Percentiles rank a stretch among this genome's conserved stretches.
Evolutionary conservation across 2,329 filamentous ascomycete species (phyloP).

Genomic region (Aureobasidium lini): DNA sequence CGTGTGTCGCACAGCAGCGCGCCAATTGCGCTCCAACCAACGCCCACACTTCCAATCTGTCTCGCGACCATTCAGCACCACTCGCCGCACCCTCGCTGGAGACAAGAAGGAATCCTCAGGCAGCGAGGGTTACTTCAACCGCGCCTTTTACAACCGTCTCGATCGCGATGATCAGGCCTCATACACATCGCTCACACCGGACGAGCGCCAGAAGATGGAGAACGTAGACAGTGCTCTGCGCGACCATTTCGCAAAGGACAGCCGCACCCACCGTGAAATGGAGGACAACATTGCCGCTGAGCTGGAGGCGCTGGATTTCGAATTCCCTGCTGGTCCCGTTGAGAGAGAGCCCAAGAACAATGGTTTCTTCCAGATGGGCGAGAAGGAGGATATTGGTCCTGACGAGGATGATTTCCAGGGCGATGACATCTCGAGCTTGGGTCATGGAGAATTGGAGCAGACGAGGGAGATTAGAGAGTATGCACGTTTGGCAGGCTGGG

Average conservation of each 20-base stretch:
- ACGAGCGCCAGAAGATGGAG: conserved; percentile 16
- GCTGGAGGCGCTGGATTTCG: conserved; percentile 13
- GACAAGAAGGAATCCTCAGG: conserved; percentile 1
- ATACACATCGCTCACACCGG: conserved; percentile 16
- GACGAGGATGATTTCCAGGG: conserved; percentile 57
- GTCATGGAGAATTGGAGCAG: conserved; percentile 79
- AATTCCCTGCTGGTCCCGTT: conserved; percentile 6
- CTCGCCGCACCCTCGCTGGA: background rate
- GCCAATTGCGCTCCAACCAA: background rate
- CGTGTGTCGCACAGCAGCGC: conserved; percentile 1
- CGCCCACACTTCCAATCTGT: background rate
- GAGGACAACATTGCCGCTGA: conserved; percentile 11
- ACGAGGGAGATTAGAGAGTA: conserved; percentile 86
- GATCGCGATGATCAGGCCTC: conserved; percentile 14
- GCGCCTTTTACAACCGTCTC: conserved; percentile 15
- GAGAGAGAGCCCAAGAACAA: conserved; percentile 11
- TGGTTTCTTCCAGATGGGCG: conserved; percentile 20
- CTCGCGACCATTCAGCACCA: conserved; percentile 6
- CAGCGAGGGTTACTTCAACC: conserved; percentile 16
- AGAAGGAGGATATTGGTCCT: conserved; percentile 23
- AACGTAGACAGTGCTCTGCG: conserved; percentile 5
- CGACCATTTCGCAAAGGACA: conserved; percentile 13
- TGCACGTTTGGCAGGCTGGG: conserved; percentile 81
- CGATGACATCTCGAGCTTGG: conserved; percentile 76
- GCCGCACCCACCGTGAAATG: conserved; percentile 14